Conservation (phyloP, 2,329 filamentous ascomycete species). For the Pezicula carpinea region DNA sequence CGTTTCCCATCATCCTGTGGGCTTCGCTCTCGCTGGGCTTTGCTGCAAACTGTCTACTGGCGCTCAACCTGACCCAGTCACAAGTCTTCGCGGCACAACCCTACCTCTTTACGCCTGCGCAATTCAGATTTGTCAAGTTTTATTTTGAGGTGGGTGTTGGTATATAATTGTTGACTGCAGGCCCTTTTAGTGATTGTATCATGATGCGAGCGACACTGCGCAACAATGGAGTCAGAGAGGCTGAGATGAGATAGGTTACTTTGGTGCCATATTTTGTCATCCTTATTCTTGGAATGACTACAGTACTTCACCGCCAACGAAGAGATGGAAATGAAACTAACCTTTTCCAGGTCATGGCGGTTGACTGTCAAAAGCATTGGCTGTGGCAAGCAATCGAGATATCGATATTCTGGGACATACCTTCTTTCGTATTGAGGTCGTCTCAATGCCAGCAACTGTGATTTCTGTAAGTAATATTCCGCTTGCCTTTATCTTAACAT, state of each 20-base stretch:
- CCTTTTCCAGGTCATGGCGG: slow-evolving; percentile 30
- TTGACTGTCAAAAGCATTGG: slow-evolving; percentile 48
- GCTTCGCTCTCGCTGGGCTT: slow-evolving; percentile 56
- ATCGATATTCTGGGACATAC: slow-evolving; percentile 53
- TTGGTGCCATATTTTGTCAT: slow-evolving; percentile 53
- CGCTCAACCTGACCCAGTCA: slow-evolving; percentile 49
- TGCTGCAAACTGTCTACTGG: slow-evolving; percentile 49
- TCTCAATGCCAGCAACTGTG: slow-evolving; percentile 51
- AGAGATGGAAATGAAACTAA: neutral
- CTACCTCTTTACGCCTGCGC: slow-evolving; percentile 46
- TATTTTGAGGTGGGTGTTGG: slow-evolving; percentile 48
- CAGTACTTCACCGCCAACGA: slow-evolving; percentile 21
- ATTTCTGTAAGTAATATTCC: slow-evolving; percentile 29
- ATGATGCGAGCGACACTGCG: slow-evolving; percentile 44
- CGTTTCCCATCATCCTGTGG: slow-evolving; percentile 58
- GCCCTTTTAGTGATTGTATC: slow-evolving; percentile 53
- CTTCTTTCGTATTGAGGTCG: slow-evolving; percentile 49
- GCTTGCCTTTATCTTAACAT: slow-evolving; percentile 15
- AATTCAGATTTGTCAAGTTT: slow-evolving; percentile 53
- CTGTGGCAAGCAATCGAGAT: slow-evolving; percentile 45
- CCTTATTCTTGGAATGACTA: slow-evolving; percentile 52
- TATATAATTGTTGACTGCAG: slow-evolving; percentile 50
- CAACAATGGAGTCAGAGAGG: slow-evolving; percentile 51
- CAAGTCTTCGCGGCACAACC: slow-evolving; percentile 50
- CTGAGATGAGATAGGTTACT: slow-evolving; percentile 52